These are phyloP conservation scores for Senecio squalidus DNA, from an alignment of 140 eudicot species.

Conservation along the genomic window DNA sequence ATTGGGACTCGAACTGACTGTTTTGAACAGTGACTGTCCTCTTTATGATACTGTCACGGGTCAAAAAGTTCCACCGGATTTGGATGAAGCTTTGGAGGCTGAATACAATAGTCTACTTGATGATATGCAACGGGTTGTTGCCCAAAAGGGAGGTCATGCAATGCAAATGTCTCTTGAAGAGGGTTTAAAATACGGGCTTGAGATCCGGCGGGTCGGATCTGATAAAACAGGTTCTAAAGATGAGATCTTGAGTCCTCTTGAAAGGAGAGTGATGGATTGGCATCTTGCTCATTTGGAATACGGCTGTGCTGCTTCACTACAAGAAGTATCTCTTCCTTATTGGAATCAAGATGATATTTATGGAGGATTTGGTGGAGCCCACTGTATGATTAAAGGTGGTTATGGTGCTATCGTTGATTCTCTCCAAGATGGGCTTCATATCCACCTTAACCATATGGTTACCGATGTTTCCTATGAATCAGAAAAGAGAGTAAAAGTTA, in stretches of 20 bases:
- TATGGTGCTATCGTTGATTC: constrained; percentile 86
- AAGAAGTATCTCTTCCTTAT: constrained; percentile 88
- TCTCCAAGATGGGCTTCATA: constrained; percentile 59
- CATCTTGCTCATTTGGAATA: constrained; percentile 98
- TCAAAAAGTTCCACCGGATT: constrained; percentile 78
- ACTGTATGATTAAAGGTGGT: constrained; percentile 99
- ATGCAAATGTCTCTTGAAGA: constrained; percentile 93
- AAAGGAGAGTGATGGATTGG: constrained; percentile 99
- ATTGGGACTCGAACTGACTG: constrained; percentile 87
- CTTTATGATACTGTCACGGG: constrained; percentile 89
- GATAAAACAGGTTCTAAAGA: background rate
- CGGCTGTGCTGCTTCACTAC: constrained; percentile 93
- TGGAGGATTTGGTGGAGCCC: constrained; percentile 99
- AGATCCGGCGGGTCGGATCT: constrained; percentile 37
- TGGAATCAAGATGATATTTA: constrained; percentile 98
- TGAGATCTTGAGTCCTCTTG: constrained; percentile 78
- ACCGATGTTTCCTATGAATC: constrained; percentile 51
- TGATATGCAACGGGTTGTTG: constrained; percentile 77
- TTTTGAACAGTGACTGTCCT: constrained; percentile 95
- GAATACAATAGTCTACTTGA: constrained; percentile 85
- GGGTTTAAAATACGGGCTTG: constrained; percentile 81
- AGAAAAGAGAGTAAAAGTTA: constrained; percentile 59
- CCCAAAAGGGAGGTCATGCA: constrained; percentile 80
- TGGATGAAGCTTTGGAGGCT: constrained; percentile 90
- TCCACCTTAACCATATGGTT: constrained; percentile 70